These are phyloP conservation scores for Termitomyces sp. DNA, from an alignment of 768 basidiomycete species.

Conservation along the genomic window DNA sequence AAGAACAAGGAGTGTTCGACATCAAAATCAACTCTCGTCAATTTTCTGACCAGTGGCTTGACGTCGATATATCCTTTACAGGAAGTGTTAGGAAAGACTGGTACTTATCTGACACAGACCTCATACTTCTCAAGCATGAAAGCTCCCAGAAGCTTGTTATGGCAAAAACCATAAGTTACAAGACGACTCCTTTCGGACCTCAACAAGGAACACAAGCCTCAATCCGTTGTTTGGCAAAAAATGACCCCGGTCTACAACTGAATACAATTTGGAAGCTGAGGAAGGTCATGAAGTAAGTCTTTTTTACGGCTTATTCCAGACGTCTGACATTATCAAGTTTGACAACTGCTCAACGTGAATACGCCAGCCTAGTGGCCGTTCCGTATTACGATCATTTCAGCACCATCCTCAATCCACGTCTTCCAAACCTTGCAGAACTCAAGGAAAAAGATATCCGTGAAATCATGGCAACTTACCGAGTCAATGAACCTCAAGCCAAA, in stretches of 20 bases:
- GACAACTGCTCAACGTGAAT: constrained; percentile 90
- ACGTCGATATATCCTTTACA: constrained; percentile 63
- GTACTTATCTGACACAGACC: constrained; percentile 75
- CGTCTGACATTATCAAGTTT: constrained; percentile 44
- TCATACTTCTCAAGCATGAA: constrained; percentile 70
- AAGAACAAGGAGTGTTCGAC: constrained; percentile 43
- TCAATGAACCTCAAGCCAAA: constrained; percentile 92
- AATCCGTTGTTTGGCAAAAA: constrained; percentile 46
- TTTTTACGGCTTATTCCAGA: background rate
- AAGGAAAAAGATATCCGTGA: constrained; percentile 48
- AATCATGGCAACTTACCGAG: constrained; percentile 61
- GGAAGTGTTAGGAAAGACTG: constrained; percentile 62
- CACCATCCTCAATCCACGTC: constrained; percentile 64
- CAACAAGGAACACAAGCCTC: constrained; percentile 52
- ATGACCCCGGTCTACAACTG: constrained; percentile 58
- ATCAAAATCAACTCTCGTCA: constrained; percentile 65
- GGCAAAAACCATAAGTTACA: constrained; percentile 51
- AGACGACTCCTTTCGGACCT: constrained; percentile 32
- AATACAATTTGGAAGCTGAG: constrained; percentile 66
- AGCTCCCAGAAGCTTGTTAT: constrained; percentile 51
- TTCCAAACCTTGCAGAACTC: constrained; percentile 39
- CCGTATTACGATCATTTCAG: constrained; percentile 76
- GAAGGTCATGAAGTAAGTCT: constrained; percentile 75
- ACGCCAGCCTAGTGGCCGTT: constrained; percentile 76
- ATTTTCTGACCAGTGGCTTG: constrained; percentile 77